A percentile compares a stretch with the other conserved stretches of the same genome.
Evolutionary conservation across 441 rosid species (phyloP).

Genomic region (Bruguiera hainesii): DNA sequence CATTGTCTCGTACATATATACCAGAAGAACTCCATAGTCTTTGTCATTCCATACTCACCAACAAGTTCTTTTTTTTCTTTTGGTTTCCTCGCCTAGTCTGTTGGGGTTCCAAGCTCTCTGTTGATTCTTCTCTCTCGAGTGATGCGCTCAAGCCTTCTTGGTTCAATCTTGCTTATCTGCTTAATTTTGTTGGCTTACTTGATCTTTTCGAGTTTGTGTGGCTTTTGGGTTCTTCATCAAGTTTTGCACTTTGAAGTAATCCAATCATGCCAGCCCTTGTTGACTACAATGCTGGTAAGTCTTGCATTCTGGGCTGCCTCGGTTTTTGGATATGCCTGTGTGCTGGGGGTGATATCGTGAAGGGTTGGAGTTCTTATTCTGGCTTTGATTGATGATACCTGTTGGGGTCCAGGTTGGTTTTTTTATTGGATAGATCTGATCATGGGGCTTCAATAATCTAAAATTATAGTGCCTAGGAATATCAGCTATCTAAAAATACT

Average conservation of each 20-base stretch:
- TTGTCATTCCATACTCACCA: background rate
- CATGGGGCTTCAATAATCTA: background rate
- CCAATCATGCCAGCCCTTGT: slow-evolving; percentile 65
- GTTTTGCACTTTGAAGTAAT: slow-evolving; percentile 11
- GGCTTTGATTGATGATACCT: background rate
- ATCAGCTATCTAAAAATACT: too few relatives aligned
- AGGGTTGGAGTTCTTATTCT: too few relatives aligned
- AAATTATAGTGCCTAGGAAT: too few relatives aligned
- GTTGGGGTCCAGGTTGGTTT: background rate
- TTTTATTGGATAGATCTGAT: slow-evolving; percentile 15
- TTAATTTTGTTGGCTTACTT: slow-evolving; percentile 15
- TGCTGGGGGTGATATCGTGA: background rate
- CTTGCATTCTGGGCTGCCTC: background rate
- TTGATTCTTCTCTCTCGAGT: slow-evolving; percentile 7
- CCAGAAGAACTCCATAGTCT: background rate
- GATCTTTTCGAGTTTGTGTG: slow-evolving; percentile 7
- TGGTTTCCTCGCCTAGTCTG: slow-evolving; percentile 41
- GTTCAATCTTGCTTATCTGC: slow-evolving; percentile 15
- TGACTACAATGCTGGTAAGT: slow-evolving; percentile 47
- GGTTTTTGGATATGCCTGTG: background rate
- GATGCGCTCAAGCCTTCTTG: slow-evolving; percentile 41
- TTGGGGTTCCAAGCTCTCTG: slow-evolving; percentile 37
- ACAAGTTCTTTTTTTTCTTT: background rate
- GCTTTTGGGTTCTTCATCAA: slow-evolving; percentile 20
- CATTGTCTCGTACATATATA: slow-evolving; percentile 11